These are phyloP conservation scores for Colletotrichum agaves DNA, from an alignment of 2,329 filamentous ascomycete genomes.

Conservation along the genomic window DNA sequence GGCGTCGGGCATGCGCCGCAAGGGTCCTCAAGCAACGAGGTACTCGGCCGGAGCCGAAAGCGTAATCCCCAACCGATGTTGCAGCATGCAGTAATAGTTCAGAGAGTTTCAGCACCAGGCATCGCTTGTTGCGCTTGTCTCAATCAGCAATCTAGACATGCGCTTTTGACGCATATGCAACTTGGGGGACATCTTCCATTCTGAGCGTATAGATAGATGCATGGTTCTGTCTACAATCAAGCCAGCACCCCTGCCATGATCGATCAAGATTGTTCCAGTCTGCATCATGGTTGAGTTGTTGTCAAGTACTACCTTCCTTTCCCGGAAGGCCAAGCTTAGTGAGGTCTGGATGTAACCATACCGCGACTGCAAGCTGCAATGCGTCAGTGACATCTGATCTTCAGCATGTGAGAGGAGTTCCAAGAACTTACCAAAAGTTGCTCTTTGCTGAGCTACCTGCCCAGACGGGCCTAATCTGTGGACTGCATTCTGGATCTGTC, in stretches of 20 bases:
- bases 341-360: background rate
- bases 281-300: background rate
- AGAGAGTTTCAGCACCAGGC: background rate
- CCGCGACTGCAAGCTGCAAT: background rate
- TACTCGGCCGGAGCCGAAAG: background rate
- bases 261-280: background rate
- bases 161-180: background rate
- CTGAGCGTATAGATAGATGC: background rate
- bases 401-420: background rate
- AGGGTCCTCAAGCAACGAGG: background rate
- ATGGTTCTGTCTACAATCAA: background rate
- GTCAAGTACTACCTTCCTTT: constrained; percentile 6
- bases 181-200: background rate
- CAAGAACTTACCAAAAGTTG: background rate
- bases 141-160: background rate
- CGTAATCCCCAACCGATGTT: no score
- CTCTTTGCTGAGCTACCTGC: no score
- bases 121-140: background rate
- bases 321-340: background rate
- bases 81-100: no score
- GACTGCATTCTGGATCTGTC: no score
- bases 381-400: background rate
- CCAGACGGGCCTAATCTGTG: no score
- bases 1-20: background rate
- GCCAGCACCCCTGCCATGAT: background rate